A percentile compares a stretch with the other conserved stretches of the same genome.
Conservation (phyloP, 2,329 filamentous ascomycete genomes). For the Penicillium vulpinum region DNA sequence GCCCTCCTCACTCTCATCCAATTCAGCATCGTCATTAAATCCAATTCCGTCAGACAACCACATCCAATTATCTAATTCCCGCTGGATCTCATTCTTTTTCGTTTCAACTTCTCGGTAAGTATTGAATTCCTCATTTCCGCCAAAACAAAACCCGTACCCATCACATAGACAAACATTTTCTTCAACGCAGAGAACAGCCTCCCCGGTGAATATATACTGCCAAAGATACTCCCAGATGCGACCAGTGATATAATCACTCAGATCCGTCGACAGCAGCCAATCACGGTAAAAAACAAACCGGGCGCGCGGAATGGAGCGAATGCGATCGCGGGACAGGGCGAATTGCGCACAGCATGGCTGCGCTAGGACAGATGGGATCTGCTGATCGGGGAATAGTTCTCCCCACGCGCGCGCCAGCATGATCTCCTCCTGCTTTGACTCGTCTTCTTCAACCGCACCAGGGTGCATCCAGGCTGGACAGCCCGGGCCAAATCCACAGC, state of each 20-base stretch:
- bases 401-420: conserved; percentile 50
- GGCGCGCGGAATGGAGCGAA: conserved; percentile 54
- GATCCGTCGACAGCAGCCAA: conserved; percentile 60
- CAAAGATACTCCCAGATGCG: conserved; percentile 65
- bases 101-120: conserved; percentile 9
- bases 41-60: conserved; percentile 12
- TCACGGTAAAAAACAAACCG: conserved; percentile 60
- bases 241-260: conserved; percentile 58
- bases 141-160: conserved; percentile 59
- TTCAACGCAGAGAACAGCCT: conserved; percentile 45
- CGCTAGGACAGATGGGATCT: conserved; percentile 52
- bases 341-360: conserved; percentile 67
- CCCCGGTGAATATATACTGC: conserved; percentile 62
- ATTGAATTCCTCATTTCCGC: conserved; percentile 16
- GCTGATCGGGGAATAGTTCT: conserved; percentile 48
- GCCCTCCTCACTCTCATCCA: background rate
- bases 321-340: conserved; percentile 59
- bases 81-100: conserved; percentile 9
- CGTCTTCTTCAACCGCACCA: conserved; percentile 40
- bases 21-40: conserved; percentile 11
- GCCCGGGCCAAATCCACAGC: conserved; percentile 59
- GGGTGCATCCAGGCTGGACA: conserved; percentile 61
- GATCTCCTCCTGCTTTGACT: conserved; percentile 49
- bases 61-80: conserved; percentile 13
- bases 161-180: conserved; percentile 64